Percentiles rank a stretch among this genome's conserved stretches.
Evolutionary conservation across 139 green algal genomes (phyloP).

Genomic region (Haematococcus sp.): DNA sequence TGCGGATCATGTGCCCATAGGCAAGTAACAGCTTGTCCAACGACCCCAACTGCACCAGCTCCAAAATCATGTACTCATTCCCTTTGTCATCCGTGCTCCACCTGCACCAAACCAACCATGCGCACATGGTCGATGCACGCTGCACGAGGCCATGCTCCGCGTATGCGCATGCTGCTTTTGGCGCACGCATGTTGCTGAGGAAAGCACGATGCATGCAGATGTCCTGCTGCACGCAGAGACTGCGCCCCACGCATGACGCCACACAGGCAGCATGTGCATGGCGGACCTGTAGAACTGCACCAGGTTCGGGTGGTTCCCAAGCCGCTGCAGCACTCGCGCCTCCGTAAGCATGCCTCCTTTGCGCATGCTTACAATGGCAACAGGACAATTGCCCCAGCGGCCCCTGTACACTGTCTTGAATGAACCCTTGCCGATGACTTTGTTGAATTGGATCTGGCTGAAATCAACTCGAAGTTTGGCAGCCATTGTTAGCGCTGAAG

Average conservation of each 20-base stretch:
- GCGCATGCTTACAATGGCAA: conserved; percentile 53
- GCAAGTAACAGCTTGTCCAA: conserved; percentile 43
- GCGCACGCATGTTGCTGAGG: no score
- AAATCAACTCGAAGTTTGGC: conserved; percentile 13
- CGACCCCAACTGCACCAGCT: conserved; percentile 44
- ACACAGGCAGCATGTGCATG: no score
- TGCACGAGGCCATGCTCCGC: no score
- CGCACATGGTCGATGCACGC: no score
- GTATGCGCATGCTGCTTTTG: no score
- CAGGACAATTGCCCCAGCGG: conserved; percentile 39
- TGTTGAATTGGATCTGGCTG: conserved; percentile 34
- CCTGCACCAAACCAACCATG: conserved; percentile 13
- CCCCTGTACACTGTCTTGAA: conserved; percentile 53
- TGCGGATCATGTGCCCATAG: conserved; percentile 30
- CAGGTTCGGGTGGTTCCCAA: conserved; percentile 52
- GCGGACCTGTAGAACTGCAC: conserved; percentile 38
- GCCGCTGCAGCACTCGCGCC: conserved; percentile 47
- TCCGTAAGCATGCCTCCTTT: conserved; percentile 49
- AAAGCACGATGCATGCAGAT: no score
- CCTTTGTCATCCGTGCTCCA: conserved; percentile 44
- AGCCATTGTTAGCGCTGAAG: no score
- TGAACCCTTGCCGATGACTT: conserved; percentile 40
- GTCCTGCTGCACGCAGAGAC: no score
- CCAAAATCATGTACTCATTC: conserved; percentile 57
- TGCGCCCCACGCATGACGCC: no score